Evolutionary conservation across 2,329 filamentous ascomycete genomes (phyloP), one percentile per base, ranked within the genome.

Genomic region (Aspergillus brasiliensis): DNA sequence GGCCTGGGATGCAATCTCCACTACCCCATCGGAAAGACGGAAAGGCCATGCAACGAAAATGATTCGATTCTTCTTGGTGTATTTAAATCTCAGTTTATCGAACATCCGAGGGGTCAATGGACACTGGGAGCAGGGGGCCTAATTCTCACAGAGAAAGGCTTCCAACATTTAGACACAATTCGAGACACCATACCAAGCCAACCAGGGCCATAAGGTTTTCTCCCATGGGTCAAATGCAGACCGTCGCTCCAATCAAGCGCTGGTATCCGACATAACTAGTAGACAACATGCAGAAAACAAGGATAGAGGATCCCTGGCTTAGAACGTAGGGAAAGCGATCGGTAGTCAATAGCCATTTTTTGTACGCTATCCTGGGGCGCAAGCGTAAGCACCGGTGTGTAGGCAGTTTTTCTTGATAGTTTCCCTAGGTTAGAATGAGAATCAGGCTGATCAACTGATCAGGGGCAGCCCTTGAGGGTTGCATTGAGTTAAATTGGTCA

Each of bases 91-190:
- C 17, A 49, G 25, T 31, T 49, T 49, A 28, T 19, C 15, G 23
- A 13, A 17, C 31, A 34, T 44, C 21, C 11, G 19, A 13, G 19
- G 40, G 25, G 19, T 49, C 15, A 17, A 49, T 15, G 17, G 17
- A 28, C 46, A 49, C 7, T n/a, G 31, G 46, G 52, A 49, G 37
- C 57, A 65, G 55, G 56, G 54, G 49, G 57, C 59, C 59, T 56
- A 63, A 63, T 61, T 63, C 61, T 63, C 57, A 59, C 62, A 65
- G 57, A 66, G 57, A 61, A 51, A 38, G 59, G 58, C 57, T 62
- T 62, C 67, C 67, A 70, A 69, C 68, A 68, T 60, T 62, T 55
- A 61, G 66, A 67, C 65, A 64, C 64, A 67, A 65, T 64, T 58
- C 27, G 65, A 67, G 60, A 63, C 61, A 66, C 61, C 68, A 63